Conservation (phyloP, 2,329 filamentous ascomycete species). For the Fusarium veterinarium region DNA sequence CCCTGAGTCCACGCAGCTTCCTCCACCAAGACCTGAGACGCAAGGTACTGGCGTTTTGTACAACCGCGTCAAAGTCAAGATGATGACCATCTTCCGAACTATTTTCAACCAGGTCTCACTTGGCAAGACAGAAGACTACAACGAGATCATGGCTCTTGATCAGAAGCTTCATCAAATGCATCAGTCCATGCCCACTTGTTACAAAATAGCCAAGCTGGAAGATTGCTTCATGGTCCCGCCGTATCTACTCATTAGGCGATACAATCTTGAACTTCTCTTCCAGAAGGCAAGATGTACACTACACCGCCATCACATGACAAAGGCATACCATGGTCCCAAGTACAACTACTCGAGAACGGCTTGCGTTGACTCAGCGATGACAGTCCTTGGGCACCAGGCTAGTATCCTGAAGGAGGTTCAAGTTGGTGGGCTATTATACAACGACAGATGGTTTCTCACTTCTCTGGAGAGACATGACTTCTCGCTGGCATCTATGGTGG, state of each 20-base stretch:
- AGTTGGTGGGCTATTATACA: constrained; percentile 11
- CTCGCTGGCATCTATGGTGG: constrained; percentile 31
- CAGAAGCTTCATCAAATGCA: constrained; percentile 15
- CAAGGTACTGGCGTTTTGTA: constrained; percentile 23
- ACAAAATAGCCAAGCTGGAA: constrained; percentile 21
- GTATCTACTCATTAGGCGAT: constrained; percentile 24
- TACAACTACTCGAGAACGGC: constrained; percentile 25
- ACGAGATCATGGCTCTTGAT: constrained; percentile 33
- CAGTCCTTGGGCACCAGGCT: constrained; percentile 2
- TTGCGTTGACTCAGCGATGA: constrained; percentile 35
- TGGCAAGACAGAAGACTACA: constrained; percentile 19
- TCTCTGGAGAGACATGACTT: constrained; percentile 34
- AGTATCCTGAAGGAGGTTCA: constrained; percentile 34
- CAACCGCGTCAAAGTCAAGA: constrained; percentile 16
- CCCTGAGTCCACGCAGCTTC: constrained; percentile 4
- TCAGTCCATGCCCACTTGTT: constrained; percentile 17
- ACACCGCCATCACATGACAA: constrained; percentile 32
- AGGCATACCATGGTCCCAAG: constrained; percentile 20
- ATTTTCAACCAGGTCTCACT: constrained; percentile 38
- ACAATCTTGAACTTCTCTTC: constrained; percentile 28
- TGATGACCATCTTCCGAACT: constrained; percentile 25
- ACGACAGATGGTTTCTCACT: constrained; percentile 31
- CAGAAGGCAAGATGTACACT: constrained; percentile 31
- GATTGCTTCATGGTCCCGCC: constrained; percentile 27
- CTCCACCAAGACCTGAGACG: constrained; percentile 10